Evolutionary conservation across 2,329 filamentous ascomycete genomes (phyloP).

Genomic region (Hypomyces rosellus): DNA sequence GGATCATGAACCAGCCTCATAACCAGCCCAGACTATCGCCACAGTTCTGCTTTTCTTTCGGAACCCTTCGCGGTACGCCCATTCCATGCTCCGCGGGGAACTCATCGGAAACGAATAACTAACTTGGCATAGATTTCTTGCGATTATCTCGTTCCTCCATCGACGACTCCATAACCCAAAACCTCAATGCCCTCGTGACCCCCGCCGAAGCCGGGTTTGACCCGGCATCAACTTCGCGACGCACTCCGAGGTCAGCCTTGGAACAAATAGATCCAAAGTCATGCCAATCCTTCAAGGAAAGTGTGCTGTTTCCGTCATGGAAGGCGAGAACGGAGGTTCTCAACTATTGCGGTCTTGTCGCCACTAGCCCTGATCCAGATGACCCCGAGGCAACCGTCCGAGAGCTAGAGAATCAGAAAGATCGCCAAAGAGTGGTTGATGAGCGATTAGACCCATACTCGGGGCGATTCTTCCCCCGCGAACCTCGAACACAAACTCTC

Average conservation of each 20-base stretch:
- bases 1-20: conserved; percentile 43
- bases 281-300: conserved; percentile 67
- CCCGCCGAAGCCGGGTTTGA: conserved; percentile 70
- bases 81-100: not conserved
- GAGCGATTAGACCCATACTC: conserved; percentile 92
- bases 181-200: conserved; percentile 81
- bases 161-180: conserved; percentile 90
- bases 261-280: conserved; percentile 53
- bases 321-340: conserved; percentile 74
- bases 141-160: conserved; percentile 76
- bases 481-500: conserved; percentile 74
- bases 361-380: conserved; percentile 77
- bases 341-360: conserved; percentile 83
- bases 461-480: conserved; percentile 69
- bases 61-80: conserved; percentile 57
- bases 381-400: conserved; percentile 70
- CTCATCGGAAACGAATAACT: not conserved
- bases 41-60: conserved; percentile 72
- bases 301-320: conserved; percentile 84
- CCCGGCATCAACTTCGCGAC: conserved; percentile 65
- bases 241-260: conserved; percentile 44
- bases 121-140: conserved; percentile 65
- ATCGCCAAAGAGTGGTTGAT: conserved; percentile 69
- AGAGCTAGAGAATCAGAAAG: conserved; percentile 62
- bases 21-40: conserved; percentile 53